Percentiles rank a stretch among this genome's conserved stretches.
Evolutionary conservation across 371 early-diverging fungal species (phyloP).

Genomic region (Chytridium lagenaria): DNA sequence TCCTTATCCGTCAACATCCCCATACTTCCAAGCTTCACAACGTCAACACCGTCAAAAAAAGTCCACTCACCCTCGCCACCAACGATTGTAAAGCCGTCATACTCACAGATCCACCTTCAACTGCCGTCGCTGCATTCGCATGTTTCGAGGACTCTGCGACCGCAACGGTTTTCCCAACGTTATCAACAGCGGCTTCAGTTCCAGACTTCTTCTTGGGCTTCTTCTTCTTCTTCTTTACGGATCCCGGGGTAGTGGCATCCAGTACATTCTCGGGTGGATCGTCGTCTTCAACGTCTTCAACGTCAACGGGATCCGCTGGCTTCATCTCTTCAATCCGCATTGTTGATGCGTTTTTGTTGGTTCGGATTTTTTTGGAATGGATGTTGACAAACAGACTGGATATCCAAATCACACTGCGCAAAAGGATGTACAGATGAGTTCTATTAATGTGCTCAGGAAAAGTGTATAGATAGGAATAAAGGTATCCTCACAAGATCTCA

Average conservation of each 20-base stretch:
- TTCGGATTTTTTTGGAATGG: too few relatives aligned
- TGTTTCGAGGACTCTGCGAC: background rate
- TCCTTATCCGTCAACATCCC: background rate
- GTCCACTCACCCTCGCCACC: background rate
- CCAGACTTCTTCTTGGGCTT: conserved; percentile 19
- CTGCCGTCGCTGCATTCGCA: background rate
- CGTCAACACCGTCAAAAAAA: background rate
- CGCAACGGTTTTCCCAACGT: background rate
- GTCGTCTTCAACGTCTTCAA: conserved; percentile 5
- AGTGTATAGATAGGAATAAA: too few relatives aligned
- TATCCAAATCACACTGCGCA: too few relatives aligned
- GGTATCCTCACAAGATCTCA: too few relatives aligned
- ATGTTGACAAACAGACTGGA: too few relatives aligned
- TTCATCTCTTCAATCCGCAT: background rate
- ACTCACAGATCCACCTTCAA: background rate
- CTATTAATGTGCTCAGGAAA: too few relatives aligned
- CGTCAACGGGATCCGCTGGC: background rate
- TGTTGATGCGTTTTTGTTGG: too few relatives aligned
- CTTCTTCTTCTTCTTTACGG: conserved; percentile 29
- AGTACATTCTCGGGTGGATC: background rate
- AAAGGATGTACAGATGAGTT: too few relatives aligned
- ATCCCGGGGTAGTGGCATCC: background rate
- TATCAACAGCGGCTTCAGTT: background rate
- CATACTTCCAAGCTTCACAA: conserved; percentile 4
- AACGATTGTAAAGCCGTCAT: background rate